Evolutionary conservation across 257 asterid species (phyloP).

Genomic region (Dorcoceras hygrometricum): DNA sequence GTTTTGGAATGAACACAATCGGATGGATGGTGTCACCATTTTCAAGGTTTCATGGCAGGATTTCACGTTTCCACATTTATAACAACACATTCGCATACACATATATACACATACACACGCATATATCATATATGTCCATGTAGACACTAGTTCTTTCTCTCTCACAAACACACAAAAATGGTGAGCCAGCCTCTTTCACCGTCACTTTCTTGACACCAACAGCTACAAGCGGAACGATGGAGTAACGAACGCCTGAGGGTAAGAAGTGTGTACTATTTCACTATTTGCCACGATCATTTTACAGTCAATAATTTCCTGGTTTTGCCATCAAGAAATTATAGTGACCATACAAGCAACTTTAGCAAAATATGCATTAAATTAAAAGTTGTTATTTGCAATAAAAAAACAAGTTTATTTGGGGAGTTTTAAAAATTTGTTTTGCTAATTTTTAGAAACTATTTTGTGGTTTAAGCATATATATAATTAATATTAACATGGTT

Average conservation of each 20-base stretch:
- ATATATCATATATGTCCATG: neutral
- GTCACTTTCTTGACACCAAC: conserved; percentile 32
- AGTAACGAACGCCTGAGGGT: neutral
- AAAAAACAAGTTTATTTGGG: too few relatives aligned
- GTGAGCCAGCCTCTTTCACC: conserved; percentile 32
- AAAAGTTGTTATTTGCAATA: too few relatives aligned
- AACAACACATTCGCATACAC: conserved; percentile 1
- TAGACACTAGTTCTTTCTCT: neutral
- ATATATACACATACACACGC: neutral
- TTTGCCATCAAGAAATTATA: conserved; percentile 21
- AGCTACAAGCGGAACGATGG: conserved; percentile 17
- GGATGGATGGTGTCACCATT: conserved; percentile 33
- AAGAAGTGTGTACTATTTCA: too few relatives aligned
- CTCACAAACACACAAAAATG: conserved; percentile 17
- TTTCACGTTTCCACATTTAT: conserved; percentile 14
- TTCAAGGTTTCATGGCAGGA: conserved; percentile 25
- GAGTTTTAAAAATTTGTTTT: too few relatives aligned
- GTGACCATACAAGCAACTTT: too few relatives aligned
- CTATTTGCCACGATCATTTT: conserved; percentile 25
- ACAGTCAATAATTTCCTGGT: conserved; percentile 7
- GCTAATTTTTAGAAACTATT: too few relatives aligned
- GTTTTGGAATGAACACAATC: conserved; percentile 23
- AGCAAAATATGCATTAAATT: too few relatives aligned
- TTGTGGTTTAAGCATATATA: too few relatives aligned
- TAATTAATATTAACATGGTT: too few relatives aligned